Percentiles rank a stretch among this genome's conserved stretches.
phyloP scores from a whole-genome alignment of 1,284 basidiomycete genomes.

The Veloporphyrellus conicus region DNA sequence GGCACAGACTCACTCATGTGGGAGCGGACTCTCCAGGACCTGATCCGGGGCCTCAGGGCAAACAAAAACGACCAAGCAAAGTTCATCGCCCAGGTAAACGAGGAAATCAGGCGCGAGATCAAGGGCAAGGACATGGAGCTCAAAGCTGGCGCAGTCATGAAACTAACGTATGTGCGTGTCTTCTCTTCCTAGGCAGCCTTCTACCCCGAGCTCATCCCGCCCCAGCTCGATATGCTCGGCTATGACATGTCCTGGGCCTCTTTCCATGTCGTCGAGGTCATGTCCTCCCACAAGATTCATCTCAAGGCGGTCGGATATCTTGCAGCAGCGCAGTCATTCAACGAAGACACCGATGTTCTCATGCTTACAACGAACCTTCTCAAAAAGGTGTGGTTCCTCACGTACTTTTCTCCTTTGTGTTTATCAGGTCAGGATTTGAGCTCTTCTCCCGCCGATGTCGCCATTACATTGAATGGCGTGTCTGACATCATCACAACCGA shows the following conservation, averaged over 20 bases:
- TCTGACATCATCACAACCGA: constrained; percentile 87
- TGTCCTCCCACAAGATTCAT: constrained; percentile 90
- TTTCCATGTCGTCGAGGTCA: constrained; percentile 95
- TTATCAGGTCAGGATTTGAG: constrained; percentile 67
- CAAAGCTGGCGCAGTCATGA: constrained; percentile 92
- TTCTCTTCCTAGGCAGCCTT: background rate
- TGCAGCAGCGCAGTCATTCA: constrained; percentile 89
- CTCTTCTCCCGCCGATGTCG: constrained; percentile 71
- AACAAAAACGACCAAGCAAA: constrained; percentile 81
- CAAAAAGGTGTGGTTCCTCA: constrained; percentile 74
- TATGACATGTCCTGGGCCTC: constrained; percentile 89
- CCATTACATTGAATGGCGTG: constrained; percentile 82
- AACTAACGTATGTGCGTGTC: constrained; percentile 88
- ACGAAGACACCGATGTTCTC: constrained; percentile 91
- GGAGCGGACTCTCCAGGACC: constrained; percentile 89
- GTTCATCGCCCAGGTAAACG: constrained; percentile 76
- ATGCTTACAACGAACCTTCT: constrained; percentile 97
- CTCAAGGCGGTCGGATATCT: constrained; percentile 96
- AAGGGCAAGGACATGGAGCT: constrained; percentile 94
- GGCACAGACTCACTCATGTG: too few species aligned
- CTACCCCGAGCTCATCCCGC: constrained; percentile 9
- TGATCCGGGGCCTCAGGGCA: constrained; percentile 84
- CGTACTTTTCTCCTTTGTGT: background rate
- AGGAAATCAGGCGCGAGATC: constrained; percentile 89
- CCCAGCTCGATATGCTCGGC: constrained; percentile 87